Conservation (phyloP, 2,329 filamentous ascomycete species). For the Trichoderma simmonsii region DNA sequence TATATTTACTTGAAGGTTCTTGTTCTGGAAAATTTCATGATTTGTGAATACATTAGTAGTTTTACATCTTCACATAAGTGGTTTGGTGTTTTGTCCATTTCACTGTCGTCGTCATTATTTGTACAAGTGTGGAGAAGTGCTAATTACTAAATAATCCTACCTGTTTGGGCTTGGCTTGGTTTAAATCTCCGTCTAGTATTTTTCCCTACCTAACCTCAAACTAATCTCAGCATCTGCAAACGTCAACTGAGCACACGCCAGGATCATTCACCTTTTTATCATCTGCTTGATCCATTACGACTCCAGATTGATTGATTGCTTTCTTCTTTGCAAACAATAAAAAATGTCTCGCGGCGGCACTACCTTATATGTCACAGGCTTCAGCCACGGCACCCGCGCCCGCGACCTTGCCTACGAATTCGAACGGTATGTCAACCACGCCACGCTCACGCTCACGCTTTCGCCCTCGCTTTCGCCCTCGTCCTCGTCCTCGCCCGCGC, state of each 20-base stretch:
- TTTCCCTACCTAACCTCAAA: background rate
- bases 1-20: background rate
- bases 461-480: constrained; percentile 37
- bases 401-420: constrained; percentile 99
- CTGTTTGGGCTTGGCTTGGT: background rate
- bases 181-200: background rate
- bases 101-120: background rate
- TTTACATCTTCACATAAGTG: background rate
- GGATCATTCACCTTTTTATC: background rate
- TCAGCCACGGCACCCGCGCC: constrained; percentile 96
- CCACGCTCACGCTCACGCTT: constrained; percentile 22
- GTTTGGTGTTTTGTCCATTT: background rate
- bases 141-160: background rate
- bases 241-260: background rate
- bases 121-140: background rate
- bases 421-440: constrained; percentile 91
- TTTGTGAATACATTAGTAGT: too few species aligned
- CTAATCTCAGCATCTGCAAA: background rate
- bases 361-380: constrained; percentile 97
- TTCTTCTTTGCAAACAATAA: background rate
- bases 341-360: constrained; percentile 87
- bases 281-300: background rate
- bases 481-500: constrained; percentile 34
- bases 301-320: background rate
- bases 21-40: background rate